Evolutionary conservation across 1,139 yeast genomes (phyloP).

Genomic region (Geotrichum citri-aurantii): DNA sequence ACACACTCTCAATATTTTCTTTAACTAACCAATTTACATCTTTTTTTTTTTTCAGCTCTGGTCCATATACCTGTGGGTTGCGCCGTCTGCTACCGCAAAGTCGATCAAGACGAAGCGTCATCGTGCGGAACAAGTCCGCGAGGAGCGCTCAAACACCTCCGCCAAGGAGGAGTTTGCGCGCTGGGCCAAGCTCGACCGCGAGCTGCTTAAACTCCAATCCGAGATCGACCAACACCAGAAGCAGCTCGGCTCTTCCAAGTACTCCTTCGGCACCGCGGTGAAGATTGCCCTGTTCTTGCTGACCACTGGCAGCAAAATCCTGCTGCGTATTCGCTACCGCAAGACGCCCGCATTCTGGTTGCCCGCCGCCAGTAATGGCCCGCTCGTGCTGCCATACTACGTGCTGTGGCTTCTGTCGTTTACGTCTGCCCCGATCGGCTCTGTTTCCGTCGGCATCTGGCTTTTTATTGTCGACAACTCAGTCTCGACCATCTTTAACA

Average conservation of each 20-base stretch:
- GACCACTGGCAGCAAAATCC: conserved; percentile 40
- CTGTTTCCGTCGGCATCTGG: conserved; percentile 40
- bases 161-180: conserved; percentile 93
- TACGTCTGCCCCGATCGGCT: conserved; percentile 49
- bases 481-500: conserved; percentile 15
- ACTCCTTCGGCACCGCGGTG: conserved; percentile 35
- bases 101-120: conserved; percentile 40
- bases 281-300: conserved; percentile 28
- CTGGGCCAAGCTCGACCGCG: conserved; percentile 90
- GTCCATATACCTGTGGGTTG: conserved; percentile 40
- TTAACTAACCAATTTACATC: not conserved
- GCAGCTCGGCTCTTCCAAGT: conserved; percentile 38
- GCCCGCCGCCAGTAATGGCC: conserved; percentile 35
- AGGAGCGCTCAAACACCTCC: conserved; percentile 56
- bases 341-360: conserved; percentile 55
- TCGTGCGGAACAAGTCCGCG: conserved; percentile 46
- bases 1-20: conserved; percentile 2
- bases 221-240: conserved; percentile 43
- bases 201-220: conserved; percentile 51
- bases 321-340: conserved; percentile 52
- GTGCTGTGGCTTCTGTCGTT: conserved; percentile 55
- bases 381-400: conserved; percentile 50
- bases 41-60: conserved; percentile 31
- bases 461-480: conserved; percentile 33
- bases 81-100: conserved; percentile 35